These are phyloP conservation scores for Neotropicomus parvogracilis DNA, from an alignment of 1,284 basidiomycete species.

Conservation along the genomic window DNA sequence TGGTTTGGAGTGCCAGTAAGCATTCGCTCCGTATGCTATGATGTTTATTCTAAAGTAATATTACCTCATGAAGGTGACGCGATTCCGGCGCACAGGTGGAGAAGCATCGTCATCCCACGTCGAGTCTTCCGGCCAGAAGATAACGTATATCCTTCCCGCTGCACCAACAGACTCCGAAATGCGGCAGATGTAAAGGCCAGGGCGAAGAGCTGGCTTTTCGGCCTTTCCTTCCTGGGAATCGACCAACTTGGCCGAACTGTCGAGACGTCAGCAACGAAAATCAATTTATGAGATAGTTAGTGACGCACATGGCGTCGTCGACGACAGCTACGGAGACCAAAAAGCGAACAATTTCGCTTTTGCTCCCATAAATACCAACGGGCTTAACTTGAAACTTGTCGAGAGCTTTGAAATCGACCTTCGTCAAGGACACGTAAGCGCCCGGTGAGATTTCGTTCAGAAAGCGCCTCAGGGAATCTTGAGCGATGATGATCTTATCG, in stretches of 20 bases:
- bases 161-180: conserved; percentile 2
- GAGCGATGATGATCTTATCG: conserved; percentile 57
- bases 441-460: conserved; percentile 46
- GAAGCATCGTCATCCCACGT: conserved; percentile 56
- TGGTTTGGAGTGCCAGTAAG: neutral
- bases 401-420: conserved; percentile 50
- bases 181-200: conserved; percentile 48
- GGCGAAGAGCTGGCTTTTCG: conserved; percentile 36
- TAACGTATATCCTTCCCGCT: conserved; percentile 37
- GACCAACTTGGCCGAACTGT: conserved; percentile 15
- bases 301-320: conserved; percentile 37
- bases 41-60: neutral
- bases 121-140: conserved; percentile 61
- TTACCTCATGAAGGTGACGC: conserved; percentile 60
- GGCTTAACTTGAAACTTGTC: conserved; percentile 44
- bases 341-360: conserved; percentile 45
- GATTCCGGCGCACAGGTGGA: conserved; percentile 46
- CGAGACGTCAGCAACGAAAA: neutral
- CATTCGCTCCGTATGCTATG: neutral
- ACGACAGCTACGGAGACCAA: conserved; percentile 36
- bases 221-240: conserved; percentile 13
- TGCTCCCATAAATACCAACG: conserved; percentile 54
- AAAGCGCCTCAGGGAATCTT: conserved; percentile 43
- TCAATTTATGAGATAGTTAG: neutral
- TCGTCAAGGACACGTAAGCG: conserved; percentile 49